Evolutionary conservation across 768 basidiomycete genomes (phyloP), one percentile per base, ranked within the genome.

Genomic region (Pleurotus pulmonarius): DNA sequence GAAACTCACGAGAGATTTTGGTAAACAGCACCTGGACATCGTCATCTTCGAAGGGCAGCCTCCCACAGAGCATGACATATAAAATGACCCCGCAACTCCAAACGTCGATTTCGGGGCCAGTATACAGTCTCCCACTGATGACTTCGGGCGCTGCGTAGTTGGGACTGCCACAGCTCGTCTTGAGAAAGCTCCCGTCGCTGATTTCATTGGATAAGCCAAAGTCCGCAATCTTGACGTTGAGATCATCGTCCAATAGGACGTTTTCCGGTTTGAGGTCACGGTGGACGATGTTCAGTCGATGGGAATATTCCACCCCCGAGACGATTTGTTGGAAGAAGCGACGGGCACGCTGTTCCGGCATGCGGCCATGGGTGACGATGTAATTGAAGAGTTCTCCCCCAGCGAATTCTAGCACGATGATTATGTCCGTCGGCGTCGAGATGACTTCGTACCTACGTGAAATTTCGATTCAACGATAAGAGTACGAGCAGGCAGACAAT

Each of bases 71-170:
- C 88, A 99, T 94, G 56, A 98, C 97, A 73, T 95, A 98, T 51
- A 99, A 82, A 62, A 99, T 98, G n/a, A 99, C 96, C 0, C 97
- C 97, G 55, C 92, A 92, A 63, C 92, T 94, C 97, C 97, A 99
- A 9, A 98, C 94, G 61, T 99, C 97, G 65, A 98, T 97, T 72
- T 98, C 97, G 0, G 96, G 95, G 0, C 97, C 97, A 0, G 94
- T 94, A 67, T 99, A 99, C 6, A 95, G 80, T 25, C 92, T 91
- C 4, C 97, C 97, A 15, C 88, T 83, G 61, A 99, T 97, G 64
- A 99, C 96, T 67, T 99, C 97, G 1, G 97, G 97, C 0, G 97
- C 96, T 55, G 97, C 97, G 64, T 99, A 99, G 70, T 99, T 98
- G 0, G 97, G 97, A 68, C 92, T 94, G 1, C 97, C 96, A 69